Percentiles rank a stretch among this genome's conserved stretches.
These are phyloP conservation scores for Limtongia smithiae DNA, from an alignment of 805 yeast species.

Conservation along the genomic window DNA sequence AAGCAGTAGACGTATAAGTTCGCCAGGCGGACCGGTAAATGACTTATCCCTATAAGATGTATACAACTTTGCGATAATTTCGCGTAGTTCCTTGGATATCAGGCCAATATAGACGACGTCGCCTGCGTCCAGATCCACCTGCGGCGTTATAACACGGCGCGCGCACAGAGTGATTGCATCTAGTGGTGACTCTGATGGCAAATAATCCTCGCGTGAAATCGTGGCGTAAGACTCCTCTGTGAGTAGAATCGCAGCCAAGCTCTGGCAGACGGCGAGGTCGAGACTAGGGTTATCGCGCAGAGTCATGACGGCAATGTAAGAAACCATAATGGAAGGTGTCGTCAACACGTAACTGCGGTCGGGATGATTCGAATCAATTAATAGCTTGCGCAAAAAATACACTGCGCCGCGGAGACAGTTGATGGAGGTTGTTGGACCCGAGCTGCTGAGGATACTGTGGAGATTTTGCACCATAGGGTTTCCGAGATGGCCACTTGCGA, in stretches of 20 bases:
- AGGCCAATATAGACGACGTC: background rate
- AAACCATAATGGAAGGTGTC: conserved; percentile 37
- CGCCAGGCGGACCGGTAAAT: conserved; percentile 45
- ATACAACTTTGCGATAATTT: conserved; percentile 37
- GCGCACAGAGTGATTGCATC: conserved; percentile 36
- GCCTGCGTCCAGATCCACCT: background rate
- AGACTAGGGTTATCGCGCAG: conserved; percentile 41
- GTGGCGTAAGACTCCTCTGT: conserved; percentile 33
- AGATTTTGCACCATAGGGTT: conserved; percentile 37
- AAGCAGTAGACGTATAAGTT: conserved; percentile 44
- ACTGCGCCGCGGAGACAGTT: conserved; percentile 38
- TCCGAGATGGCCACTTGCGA: conserved; percentile 42
- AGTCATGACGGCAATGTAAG: conserved; percentile 37
- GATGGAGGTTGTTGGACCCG: conserved; percentile 10
- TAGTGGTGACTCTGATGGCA: conserved; percentile 40
- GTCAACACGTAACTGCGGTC: conserved; percentile 34
- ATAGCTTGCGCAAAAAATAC: conserved; percentile 33
- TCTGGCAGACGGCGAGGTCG: conserved; percentile 43
- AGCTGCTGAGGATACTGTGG: conserved; percentile 36
- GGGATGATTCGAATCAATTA: conserved; percentile 33
- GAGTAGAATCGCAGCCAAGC: conserved; percentile 43
- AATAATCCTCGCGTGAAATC: conserved; percentile 37
- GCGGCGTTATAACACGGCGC: background rate
- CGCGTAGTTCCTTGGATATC: conserved; percentile 29
- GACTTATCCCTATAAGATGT: conserved; percentile 36